Evolutionary conservation across 2,329 filamentous ascomycete species (phyloP).

Genomic region (Fusarium liriodendri): DNA sequence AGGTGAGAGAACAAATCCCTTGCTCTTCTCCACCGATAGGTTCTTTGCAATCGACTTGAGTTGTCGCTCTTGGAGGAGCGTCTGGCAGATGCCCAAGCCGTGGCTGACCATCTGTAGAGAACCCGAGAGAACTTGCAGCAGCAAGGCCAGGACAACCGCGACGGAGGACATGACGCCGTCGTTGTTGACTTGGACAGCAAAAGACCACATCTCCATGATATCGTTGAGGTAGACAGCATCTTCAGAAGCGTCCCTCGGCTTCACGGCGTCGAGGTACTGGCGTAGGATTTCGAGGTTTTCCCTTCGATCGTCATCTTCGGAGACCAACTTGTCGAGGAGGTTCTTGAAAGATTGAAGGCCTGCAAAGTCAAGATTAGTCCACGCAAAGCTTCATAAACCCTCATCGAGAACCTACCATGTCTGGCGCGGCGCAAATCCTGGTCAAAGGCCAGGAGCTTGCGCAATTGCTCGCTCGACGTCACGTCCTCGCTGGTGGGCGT

Average conservation of each 20-base stretch:
- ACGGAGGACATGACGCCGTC: slow-evolving; percentile 85
- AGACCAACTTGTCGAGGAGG: slow-evolving; percentile 75
- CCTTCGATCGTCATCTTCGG: slow-evolving; percentile 56
- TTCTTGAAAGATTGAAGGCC: slow-evolving; percentile 76
- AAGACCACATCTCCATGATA: slow-evolving; percentile 89
- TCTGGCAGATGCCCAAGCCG: slow-evolving; percentile 83
- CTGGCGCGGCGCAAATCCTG: slow-evolving; percentile 75
- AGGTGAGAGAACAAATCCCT: slow-evolving; percentile 90
- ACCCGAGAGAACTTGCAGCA: slow-evolving; percentile 81
- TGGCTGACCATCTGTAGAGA: slow-evolving; percentile 79
- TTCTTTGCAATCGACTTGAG: slow-evolving; percentile 84
- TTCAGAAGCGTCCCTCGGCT: slow-evolving; percentile 57
- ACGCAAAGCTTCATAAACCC: not conserved
- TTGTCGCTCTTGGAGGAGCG: slow-evolving; percentile 83
- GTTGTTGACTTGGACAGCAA: slow-evolving; percentile 81
- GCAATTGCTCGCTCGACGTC: slow-evolving; percentile 73
- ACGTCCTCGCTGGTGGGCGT: slow-evolving; percentile 71
- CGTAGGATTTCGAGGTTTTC: slow-evolving; percentile 69
- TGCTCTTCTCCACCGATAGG: slow-evolving; percentile 81
- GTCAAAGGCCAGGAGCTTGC: slow-evolving; percentile 75
- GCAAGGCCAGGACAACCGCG: slow-evolving; percentile 81
- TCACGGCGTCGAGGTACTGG: slow-evolving; percentile 73
- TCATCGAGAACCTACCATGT: slow-evolving; percentile 63
- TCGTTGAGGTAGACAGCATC: slow-evolving; percentile 76
- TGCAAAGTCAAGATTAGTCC: slow-evolving; percentile 42